phyloP scores from a whole-genome alignment of 2,329 filamentous ascomycete species.

The Colletotrichum echinochloae region DNA sequence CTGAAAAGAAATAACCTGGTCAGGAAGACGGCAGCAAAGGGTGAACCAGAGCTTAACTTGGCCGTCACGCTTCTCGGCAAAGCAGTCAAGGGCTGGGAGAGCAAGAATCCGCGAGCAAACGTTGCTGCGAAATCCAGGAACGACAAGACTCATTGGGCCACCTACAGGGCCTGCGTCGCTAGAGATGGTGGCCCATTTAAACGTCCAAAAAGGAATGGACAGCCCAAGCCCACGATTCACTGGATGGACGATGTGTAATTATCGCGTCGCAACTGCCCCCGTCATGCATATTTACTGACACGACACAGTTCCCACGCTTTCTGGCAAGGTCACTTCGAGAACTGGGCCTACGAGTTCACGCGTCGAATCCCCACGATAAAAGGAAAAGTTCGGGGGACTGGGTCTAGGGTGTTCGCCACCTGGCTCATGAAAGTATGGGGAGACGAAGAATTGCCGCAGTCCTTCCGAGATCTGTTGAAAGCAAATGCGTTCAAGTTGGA shows the following conservation, averaged over 20 bases:
- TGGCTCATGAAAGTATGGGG: neutral
- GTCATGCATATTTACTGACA: neutral
- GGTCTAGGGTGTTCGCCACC: neutral
- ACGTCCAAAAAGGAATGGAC: neutral
- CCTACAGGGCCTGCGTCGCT: slow-evolving; percentile 32
- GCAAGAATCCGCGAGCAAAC: neutral
- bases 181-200: slow-evolving; percentile 2
- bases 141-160: slow-evolving; percentile 21
- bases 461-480: slow-evolving; percentile 7
- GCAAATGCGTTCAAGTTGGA: slow-evolving; percentile 3
- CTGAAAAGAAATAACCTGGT: neutral
- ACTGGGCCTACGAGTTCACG: slow-evolving; percentile 3
- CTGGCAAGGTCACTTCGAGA: slow-evolving; percentile 5
- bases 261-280: neutral
- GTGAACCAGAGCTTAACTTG: neutral
- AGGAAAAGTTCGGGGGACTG: neutral
- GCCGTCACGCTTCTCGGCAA: neutral
- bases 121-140: neutral
- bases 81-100: neutral
- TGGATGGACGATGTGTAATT: slow-evolving; percentile 26
- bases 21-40: neutral
- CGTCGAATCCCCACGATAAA: neutral
- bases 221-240: neutral
- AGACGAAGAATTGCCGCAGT: neutral
- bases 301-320: slow-evolving; percentile 3